phyloP scores from a whole-genome alignment of 192 early-diverging fungal genomes.

The Dissophora globulifera region DNA sequence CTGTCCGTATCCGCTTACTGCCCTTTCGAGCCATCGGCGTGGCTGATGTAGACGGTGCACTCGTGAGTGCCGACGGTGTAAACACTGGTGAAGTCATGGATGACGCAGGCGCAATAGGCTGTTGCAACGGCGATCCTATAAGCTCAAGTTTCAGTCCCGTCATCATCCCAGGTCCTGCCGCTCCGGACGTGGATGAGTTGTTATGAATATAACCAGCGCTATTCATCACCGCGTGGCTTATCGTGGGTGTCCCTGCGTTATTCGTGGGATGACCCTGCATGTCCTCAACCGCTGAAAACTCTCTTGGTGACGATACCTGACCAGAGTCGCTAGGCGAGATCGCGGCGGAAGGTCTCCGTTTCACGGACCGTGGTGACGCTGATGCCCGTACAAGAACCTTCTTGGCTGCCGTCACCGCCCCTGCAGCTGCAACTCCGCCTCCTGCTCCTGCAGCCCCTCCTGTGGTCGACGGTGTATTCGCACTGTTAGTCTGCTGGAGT shows the following conservation, averaged over 20 bases:
- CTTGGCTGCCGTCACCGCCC: background rate
- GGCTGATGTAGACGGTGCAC: background rate
- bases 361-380: conserved; percentile 33
- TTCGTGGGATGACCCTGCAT: background rate
- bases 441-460: background rate
- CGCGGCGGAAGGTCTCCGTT: conserved; percentile 35
- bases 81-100: conserved; percentile 29
- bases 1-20: conserved; percentile 33
- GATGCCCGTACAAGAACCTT: conserved; percentile 14
- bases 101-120: conserved; percentile 1
- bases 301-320: conserved; percentile 3
- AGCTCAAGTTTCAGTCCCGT: conserved; percentile 20
- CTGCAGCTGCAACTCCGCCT: background rate
- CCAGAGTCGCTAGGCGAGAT: conserved; percentile 27
- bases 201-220: too few relatives aligned
- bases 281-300: conserved; percentile 22
- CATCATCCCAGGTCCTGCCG: background rate
- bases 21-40: background rate
- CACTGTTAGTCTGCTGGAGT: background rate
- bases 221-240: conserved; percentile 5
- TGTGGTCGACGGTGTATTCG: background rate
- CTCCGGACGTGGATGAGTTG: too few relatives aligned
- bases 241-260: background rate
- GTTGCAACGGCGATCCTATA: conserved; percentile 16
- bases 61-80: background rate